Percentiles rank a stretch among this genome's conserved stretches.
These are phyloP conservation scores for Zygnema circumcarinatum DNA, from an alignment of 139 green algal genomes.

Conservation along the genomic window DNA sequence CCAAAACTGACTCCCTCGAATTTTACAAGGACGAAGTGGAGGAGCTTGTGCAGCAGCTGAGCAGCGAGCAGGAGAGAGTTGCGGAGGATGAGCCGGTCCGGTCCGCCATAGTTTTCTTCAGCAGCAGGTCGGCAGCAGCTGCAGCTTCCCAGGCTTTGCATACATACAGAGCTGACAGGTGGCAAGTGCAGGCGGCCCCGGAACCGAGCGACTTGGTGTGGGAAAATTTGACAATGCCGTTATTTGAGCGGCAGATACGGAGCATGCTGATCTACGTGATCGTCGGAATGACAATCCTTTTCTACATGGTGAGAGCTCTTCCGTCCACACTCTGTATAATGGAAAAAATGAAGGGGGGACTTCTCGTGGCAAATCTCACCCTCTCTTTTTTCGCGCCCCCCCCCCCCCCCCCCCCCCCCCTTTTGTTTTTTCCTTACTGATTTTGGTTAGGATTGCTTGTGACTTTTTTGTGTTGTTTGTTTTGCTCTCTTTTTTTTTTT, in stretches of 20 bases:
- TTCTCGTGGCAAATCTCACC: not conserved
- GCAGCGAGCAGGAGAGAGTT: not conserved
- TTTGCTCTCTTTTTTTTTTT: not conserved
- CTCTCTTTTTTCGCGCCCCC: not conserved
- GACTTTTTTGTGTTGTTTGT: not conserved
- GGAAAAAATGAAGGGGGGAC: no score
- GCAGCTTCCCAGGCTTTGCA: constrained; percentile 2
- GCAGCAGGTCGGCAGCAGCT: not conserved
- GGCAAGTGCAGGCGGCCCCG: not conserved
- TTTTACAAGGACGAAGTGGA: constrained; percentile 13
- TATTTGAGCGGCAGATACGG: not conserved
- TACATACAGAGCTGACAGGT: not conserved
- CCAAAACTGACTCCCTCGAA: constrained; percentile 21
- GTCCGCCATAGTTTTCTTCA: constrained; percentile 36
- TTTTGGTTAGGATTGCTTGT: not conserved
- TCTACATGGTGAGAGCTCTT: constrained; percentile 54
- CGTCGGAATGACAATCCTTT: constrained; percentile 58
- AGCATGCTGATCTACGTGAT: constrained; percentile 6
- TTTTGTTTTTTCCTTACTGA: not conserved
- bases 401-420: not conserved
- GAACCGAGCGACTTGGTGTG: not conserved
- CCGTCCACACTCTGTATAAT: not conserved
- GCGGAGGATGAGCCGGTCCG: not conserved
- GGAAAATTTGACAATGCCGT: not conserved
- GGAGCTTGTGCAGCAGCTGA: constrained; percentile 9